A percentile compares a stretch with the other conserved stretches of the same genome.
phyloP scores from a whole-genome alignment of 306 rosid species.

The Cucurbita pepo region DNA sequence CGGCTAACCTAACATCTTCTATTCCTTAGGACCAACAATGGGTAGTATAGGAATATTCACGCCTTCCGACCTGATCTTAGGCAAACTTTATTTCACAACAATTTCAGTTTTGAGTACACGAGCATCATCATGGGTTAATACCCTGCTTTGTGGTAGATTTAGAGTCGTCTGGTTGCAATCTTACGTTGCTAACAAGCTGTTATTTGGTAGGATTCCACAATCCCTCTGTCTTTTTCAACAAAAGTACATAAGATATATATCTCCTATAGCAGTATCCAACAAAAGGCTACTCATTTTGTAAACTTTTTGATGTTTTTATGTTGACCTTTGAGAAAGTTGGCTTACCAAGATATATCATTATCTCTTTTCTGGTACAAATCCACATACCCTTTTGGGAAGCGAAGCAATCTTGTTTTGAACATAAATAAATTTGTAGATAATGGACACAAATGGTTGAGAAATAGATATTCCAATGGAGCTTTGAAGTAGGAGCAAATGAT shows the following conservation, averaged over 20 bases:
- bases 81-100: background rate
- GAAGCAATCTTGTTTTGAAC: background rate
- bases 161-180: background rate
- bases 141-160: background rate
- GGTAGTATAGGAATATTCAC: no score
- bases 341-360: background rate
- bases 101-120: background rate
- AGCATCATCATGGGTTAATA: background rate
- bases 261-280: slow-evolving; percentile 11
- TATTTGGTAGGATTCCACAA: background rate
- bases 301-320: background rate
- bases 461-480: background rate
- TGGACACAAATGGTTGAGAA: background rate
- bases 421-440: background rate
- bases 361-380: background rate
- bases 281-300: background rate
- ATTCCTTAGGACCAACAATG: no score
- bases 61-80: no score
- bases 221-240: slow-evolving; percentile 1
- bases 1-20: no score
- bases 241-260: background rate
- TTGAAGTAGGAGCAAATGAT: background rate
- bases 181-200: background rate
- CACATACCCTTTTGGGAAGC: background rate
- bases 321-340: background rate